Evolutionary conservation across 257 asterid genomes (phyloP), one percentile per base, ranked within the genome.

Genomic region (Salvia splendens): DNA sequence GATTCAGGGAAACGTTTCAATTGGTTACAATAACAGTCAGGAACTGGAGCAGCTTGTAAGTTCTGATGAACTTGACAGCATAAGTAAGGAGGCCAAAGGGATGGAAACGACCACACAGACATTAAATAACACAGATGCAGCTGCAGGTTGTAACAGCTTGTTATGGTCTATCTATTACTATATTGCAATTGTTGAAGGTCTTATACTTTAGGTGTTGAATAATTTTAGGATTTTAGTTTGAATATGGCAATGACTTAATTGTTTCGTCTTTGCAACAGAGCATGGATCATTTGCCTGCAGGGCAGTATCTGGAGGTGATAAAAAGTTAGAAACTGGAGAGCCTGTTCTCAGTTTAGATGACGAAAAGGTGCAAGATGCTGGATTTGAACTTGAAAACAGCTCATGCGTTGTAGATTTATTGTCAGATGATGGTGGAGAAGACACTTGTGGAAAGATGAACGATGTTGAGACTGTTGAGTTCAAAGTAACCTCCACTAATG

Each of bases 111-210:
- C 35, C 48, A 54, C 51, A n/a, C 64, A 52, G 40, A 77, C 43
- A 54, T 48, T 45, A 3, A 49, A 68, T 51, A 55, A 49, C 59
- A 52, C 60, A 28, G 55, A 67, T 58, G 58, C 48, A 38, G 43
- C 61, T 73, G 74, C 73, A 81, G 80, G 83, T 78, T 52, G 73
- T n/a, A 64, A 38, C 24, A 61, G 11, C 9, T 40, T 62, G 56
- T 11, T 72, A 54, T 35, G 3, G 16, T 61, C 24, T 67, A 50
- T 16, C 64, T 6, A 51, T 70, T 6, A 15, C 9, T 68, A 53
- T 28, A n/a, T 67, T 28, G 16, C 1, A 24, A 16, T 52, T 52
- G 14, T 17, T 20, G 3, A 36, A 8, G 24, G 6, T 17, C 24
- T 77, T 32, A 14, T 36, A 36, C 32, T 3, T 4, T 16, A 15